Conservation (phyloP, 345 rosid species). For the Anacardium occidentale region DNA sequence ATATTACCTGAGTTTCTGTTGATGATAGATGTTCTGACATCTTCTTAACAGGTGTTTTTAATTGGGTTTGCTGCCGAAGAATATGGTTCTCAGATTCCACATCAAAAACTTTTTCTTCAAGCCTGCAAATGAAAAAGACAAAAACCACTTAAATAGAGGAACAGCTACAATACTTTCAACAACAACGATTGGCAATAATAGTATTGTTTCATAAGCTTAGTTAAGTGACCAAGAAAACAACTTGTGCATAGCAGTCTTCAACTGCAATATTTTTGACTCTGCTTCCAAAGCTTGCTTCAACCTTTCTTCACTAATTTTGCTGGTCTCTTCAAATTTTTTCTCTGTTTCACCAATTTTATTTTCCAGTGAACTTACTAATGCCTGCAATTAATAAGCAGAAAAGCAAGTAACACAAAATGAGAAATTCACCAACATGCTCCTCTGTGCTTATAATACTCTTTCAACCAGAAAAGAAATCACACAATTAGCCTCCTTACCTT, state of each 20-base stretch:
- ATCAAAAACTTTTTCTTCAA: slow-evolving; percentile 77
- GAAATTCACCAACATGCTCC: background rate
- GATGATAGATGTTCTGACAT: slow-evolving; percentile 56
- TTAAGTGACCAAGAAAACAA: slow-evolving; percentile 21
- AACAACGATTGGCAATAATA: background rate
- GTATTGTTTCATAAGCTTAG: background rate
- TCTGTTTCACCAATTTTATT: slow-evolving; percentile 86
- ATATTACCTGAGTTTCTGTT: slow-evolving; percentile 47
- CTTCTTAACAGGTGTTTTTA: slow-evolving; percentile 49
- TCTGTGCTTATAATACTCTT: slow-evolving; percentile 10
- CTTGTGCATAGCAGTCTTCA: slow-evolving; percentile 94
- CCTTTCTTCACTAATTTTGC: slow-evolving; percentile 81
- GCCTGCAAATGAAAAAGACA: slow-evolving; percentile 54
- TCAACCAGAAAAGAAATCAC: slow-evolving; percentile 15
- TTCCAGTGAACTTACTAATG: slow-evolving; percentile 74
- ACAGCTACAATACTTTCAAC: slow-evolving; percentile 6
- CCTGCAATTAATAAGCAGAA: slow-evolving; percentile 50
- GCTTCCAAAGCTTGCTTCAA: slow-evolving; percentile 90
- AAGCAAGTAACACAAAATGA: slow-evolving; percentile 5
- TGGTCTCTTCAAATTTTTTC: slow-evolving; percentile 76
- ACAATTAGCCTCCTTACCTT: slow-evolving; percentile 52
- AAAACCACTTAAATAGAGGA: background rate
- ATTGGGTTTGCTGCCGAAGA: slow-evolving; percentile 69
- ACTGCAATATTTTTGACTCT: slow-evolving; percentile 75
- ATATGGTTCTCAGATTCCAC: slow-evolving; percentile 85